phyloP scores from a whole-genome alignment of 2,329 filamentous ascomycete genomes.

The Cladophialophora chaetospira region DNA sequence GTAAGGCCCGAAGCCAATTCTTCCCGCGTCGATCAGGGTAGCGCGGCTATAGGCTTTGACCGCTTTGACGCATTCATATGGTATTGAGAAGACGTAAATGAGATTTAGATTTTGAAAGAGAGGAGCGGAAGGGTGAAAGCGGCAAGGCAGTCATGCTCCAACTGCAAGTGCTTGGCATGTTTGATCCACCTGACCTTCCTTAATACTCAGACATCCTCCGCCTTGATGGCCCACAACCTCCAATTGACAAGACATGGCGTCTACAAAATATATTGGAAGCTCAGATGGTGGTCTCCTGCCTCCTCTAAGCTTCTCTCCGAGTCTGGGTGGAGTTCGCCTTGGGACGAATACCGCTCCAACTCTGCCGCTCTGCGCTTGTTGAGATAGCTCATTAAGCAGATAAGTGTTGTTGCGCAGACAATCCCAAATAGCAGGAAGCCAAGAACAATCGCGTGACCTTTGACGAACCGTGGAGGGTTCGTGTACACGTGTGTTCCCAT shows the following conservation, averaged over 20 bases:
- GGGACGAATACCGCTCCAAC: not conserved
- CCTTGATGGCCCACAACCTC: not conserved
- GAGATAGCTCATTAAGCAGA: conserved; percentile 14
- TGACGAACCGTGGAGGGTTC: conserved; percentile 19
- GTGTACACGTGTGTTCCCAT: conserved; percentile 19
- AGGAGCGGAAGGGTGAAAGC: too few species aligned
- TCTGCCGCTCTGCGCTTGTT: conserved; percentile 14
- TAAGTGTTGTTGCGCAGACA: conserved; percentile 1
- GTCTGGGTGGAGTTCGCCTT: conserved; percentile 12
- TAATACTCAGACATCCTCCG: not conserved
- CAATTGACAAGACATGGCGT: not conserved
- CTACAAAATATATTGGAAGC: conserved; percentile 18
- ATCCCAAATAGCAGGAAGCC: conserved; percentile 11
- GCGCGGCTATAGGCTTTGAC: too few species aligned
- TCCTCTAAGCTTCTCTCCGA: conserved; percentile 11
- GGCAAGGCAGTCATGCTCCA: too few species aligned
- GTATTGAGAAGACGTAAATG: too few species aligned
- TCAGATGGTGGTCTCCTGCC: conserved; percentile 3
- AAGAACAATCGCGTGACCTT: conserved; percentile 24
- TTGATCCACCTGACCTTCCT: not conserved
- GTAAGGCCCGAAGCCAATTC: not conserved
- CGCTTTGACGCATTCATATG: too few species aligned
- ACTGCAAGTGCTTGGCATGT: too few species aligned
- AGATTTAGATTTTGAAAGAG: too few species aligned
- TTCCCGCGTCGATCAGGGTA: not conserved